Percentiles rank a stretch among this genome's conserved stretches.
Evolutionary conservation across 345 rosid genomes (phyloP).

Genomic region (Salix exigua): DNA sequence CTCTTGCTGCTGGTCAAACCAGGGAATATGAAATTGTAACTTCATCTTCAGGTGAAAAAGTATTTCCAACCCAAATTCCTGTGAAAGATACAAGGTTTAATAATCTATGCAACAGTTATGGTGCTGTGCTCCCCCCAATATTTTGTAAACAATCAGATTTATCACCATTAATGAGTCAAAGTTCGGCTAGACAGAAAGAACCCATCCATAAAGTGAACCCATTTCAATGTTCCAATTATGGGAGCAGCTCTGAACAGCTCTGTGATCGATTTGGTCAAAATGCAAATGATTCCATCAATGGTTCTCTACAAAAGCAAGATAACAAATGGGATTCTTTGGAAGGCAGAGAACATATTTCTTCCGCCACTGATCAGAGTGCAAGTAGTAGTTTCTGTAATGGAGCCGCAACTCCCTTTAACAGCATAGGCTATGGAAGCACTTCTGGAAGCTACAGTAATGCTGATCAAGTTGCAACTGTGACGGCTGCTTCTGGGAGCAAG

Average conservation of each 20-base stretch:
- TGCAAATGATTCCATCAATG: conserved; percentile 32
- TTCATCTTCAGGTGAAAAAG: conserved; percentile 40
- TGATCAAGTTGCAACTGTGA: conserved; percentile 37
- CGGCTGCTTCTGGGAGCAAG: conserved; percentile 47
- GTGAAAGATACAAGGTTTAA: conserved; percentile 36
- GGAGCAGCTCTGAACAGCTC: conserved; percentile 31
- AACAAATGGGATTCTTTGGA: conserved; percentile 36
- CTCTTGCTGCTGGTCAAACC: conserved; percentile 29
- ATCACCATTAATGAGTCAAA: conserved; percentile 47
- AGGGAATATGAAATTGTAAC: conserved; percentile 38
- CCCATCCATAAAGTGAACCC: conserved; percentile 38
- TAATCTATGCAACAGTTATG: conserved; percentile 32
- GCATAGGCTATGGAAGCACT: conserved; percentile 42
- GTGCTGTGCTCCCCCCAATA: conserved; percentile 38
- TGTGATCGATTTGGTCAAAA: conserved; percentile 40
- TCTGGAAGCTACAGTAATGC: conserved; percentile 46
- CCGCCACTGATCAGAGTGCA: conserved; percentile 57
- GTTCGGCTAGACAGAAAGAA: conserved; percentile 56
- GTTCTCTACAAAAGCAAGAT: conserved; percentile 27
- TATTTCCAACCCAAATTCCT: conserved; percentile 46
- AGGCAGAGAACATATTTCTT: conserved; percentile 51
- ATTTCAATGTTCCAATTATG: conserved; percentile 31
- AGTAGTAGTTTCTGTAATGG: conserved; percentile 62
- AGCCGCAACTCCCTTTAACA: conserved; percentile 35
- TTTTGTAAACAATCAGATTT: conserved; percentile 32